Base-by-base conservation (phyloP, 108 stramenopile genomes). In the Pseudonitzschia multiseries region DNA sequence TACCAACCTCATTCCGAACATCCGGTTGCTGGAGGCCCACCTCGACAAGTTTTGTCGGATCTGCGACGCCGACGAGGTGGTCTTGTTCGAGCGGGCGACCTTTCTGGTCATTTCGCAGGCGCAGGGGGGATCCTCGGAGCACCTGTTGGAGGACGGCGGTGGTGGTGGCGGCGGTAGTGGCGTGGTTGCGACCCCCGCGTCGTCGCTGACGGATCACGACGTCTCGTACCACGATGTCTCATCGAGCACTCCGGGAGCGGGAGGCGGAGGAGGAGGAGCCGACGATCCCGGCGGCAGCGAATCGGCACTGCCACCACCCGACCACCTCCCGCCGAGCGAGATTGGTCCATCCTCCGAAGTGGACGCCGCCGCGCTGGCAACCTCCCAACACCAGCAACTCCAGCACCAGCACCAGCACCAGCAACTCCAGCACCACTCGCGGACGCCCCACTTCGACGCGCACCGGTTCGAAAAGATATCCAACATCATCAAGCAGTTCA, bases 391-490 rank as follows among this genome's bases (percentile, higher is more conserved):
- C 48, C 36, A 42, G 22, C 61, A 44, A n/a, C 77, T 73, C 32
- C 36, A 36, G 36, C 36, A 36, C 2, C 36, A 61, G 6, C 36
- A 36, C 2, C 36, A 36, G 6, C 36, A 46, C 48, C 36, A 42
- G 22, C 61, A 44, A n/a, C 77, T 73, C 32, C 42, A 27, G 21
- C 61, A 62, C 31, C 48, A 57, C 0, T 27, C 65, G 20, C 68
- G 85, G 29, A 89, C 84, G n/a, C 80, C 81, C 21, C 96, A 98
- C 74, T 86, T 92, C 76, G 99, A 99, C 80, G 84, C 89, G n/a
- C 99, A 99, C 76, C 94, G 99, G 27, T 98, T 96, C 89, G 99
- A 99, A 90, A 98, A 98, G 76, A 98, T 99, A 97, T 67, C 46
- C 4, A 98, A 98, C 72, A 99, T 99, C 84, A 91, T 99, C 77